Conservation (phyloP, 73 alveolate genomes). For the Tetrahymena borealis region DNA sequence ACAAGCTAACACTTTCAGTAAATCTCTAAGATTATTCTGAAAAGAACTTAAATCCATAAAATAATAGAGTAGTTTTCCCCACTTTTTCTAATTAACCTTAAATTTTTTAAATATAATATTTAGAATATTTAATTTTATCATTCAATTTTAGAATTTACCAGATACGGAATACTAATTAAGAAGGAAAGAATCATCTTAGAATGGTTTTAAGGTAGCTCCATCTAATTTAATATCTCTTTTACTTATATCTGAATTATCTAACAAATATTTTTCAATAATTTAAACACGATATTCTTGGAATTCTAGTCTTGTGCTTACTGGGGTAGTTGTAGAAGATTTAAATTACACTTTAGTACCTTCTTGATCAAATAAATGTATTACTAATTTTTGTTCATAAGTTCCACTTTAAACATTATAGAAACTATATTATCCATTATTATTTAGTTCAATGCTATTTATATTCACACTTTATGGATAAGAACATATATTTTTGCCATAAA, state of each 20-base stretch:
- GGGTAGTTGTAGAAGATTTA: neutral
- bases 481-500: neutral
- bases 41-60: neutral
- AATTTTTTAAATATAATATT: no score
- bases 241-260: no score
- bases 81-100: neutral
- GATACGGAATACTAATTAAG: neutral
- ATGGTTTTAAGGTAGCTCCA: neutral
- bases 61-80: neutral
- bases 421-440: neutral
- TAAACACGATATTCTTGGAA: neutral
- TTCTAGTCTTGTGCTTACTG: neutral
- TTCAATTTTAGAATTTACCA: neutral
- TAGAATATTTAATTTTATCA: no score
- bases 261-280: neutral
- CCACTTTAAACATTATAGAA: neutral
- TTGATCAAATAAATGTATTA: neutral
- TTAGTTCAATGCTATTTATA: neutral
- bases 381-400: neutral
- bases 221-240: neutral
- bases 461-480: neutral
- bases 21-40: neutral
- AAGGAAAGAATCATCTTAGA: neutral
- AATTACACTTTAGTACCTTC: neutral
- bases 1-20: neutral